Percentiles rank a stretch among this genome's conserved stretches.
phyloP scores from a whole-genome alignment of 768 basidiomycete species.

The Rhizopogon vulgaris region DNA sequence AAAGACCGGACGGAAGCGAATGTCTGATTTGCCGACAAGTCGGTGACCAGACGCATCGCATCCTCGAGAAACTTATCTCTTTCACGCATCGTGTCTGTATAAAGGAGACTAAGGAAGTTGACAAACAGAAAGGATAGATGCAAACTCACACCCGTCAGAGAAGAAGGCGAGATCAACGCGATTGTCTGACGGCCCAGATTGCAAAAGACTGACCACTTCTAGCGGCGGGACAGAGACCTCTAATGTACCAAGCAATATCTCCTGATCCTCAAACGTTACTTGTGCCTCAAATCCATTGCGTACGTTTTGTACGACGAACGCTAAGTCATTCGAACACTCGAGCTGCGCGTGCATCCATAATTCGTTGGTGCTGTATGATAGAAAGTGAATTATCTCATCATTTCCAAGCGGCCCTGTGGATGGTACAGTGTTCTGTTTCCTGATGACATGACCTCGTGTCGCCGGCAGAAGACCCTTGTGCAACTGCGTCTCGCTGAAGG shows the following conservation, averaged over 20 bases:
- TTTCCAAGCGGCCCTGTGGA: background rate
- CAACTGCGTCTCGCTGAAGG: background rate
- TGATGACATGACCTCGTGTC: background rate
- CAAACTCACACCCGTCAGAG: conserved; percentile 64
- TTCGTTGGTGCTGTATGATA: background rate
- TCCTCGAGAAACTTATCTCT: conserved; percentile 60
- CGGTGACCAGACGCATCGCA: conserved; percentile 57
- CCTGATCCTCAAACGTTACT: background rate
- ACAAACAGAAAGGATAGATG: background rate
- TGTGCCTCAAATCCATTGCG: conserved; percentile 4
- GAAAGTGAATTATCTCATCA: background rate
- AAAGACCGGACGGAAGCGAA: conserved; percentile 72
- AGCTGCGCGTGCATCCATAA: conserved; percentile 10
- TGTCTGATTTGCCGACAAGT: conserved; percentile 68
- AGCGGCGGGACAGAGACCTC: conserved; percentile 34
- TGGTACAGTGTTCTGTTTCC: background rate
- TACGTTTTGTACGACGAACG: background rate
- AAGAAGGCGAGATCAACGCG: conserved; percentile 75
- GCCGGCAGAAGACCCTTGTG: background rate
- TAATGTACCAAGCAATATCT: background rate
- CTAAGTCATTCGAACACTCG: conserved; percentile 20
- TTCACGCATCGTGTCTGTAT: conserved; percentile 50
- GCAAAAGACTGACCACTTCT: conserved; percentile 49
- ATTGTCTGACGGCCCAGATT: conserved; percentile 58
- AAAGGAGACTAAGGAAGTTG: background rate